Percentiles rank a stretch among this genome's conserved stretches.
Conservation (phyloP, 163 green algal species). For the Chloromonas sp. region DNA sequence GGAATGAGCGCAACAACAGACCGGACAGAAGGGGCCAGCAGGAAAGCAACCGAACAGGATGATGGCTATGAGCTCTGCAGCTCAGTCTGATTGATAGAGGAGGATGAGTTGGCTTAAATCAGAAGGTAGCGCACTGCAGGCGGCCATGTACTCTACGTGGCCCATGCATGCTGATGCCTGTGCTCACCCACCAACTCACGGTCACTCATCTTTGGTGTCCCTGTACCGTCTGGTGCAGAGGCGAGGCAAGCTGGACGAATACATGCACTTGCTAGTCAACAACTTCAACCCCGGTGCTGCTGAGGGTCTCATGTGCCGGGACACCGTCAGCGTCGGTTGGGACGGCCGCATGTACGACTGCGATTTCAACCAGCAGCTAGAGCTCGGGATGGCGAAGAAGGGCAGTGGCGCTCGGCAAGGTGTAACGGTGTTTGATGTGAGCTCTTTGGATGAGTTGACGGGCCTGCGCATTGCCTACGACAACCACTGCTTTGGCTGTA, state of each 20-base stretch:
- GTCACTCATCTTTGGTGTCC: too few species aligned
- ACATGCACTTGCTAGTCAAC: constrained; percentile 88
- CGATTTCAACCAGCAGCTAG: constrained; percentile 99
- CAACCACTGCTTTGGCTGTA: constrained; percentile 96
- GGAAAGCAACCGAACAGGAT: too few species aligned
- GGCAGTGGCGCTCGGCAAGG: not conserved
- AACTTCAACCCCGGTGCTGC: constrained; percentile 83
- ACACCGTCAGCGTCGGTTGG: constrained; percentile 80
- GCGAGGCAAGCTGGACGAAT: constrained; percentile 55
- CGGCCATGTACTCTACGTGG: too few species aligned
- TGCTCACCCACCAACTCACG: too few species aligned
- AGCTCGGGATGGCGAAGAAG: constrained; percentile 55
- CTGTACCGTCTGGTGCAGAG: not conserved
- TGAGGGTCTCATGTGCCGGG: constrained; percentile 75
- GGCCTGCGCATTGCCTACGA: constrained; percentile 59
- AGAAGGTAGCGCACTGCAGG: too few species aligned
- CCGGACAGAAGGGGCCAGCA: too few species aligned
- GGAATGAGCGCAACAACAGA: too few species aligned
- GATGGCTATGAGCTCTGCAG: too few species aligned
- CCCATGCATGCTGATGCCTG: too few species aligned
- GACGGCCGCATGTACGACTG: constrained; percentile 92
- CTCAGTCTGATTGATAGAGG: too few species aligned
- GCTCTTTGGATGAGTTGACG: constrained; percentile 50
- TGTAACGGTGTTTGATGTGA: constrained; percentile 80
- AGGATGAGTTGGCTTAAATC: too few species aligned